Evolutionary conservation across 2,329 filamentous ascomycete species (phyloP).

Genomic region (Diplocarpon rosae): DNA sequence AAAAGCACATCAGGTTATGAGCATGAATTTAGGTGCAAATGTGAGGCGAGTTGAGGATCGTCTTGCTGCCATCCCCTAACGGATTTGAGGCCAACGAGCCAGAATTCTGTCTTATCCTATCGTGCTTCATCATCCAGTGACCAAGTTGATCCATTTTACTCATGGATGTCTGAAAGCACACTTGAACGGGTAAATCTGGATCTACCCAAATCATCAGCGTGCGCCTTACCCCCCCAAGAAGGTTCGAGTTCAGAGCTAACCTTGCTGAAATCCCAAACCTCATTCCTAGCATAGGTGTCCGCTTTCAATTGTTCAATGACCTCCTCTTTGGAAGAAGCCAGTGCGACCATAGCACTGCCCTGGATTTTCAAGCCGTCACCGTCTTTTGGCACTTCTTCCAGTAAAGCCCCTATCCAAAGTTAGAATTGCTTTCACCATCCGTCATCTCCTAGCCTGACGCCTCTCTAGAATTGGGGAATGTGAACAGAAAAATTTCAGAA

Average conservation of each 20-base stretch:
- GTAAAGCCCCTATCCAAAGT: conserved; percentile 44
- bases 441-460: neutral
- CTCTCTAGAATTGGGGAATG: neutral
- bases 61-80: too few relatives aligned
- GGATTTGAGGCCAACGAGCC: too few relatives aligned
- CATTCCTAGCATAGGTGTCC: conserved; percentile 61
- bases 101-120: too few relatives aligned
- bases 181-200: conserved; percentile 40
- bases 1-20: neutral
- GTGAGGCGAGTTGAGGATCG: too few relatives aligned
- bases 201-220: conserved; percentile 20
- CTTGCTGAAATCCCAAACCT: conserved; percentile 73
- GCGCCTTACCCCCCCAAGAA: neutral
- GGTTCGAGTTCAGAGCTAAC: conserved; percentile 26
- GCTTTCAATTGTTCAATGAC: conserved; percentile 53
- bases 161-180: conserved; percentile 30
- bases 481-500: too few relatives aligned
- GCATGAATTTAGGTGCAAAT: neutral
- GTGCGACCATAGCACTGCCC: conserved; percentile 34
- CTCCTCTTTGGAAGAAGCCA: conserved; percentile 59
- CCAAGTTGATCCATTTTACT: too few relatives aligned
- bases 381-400: conserved; percentile 55
- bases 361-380: conserved; percentile 47
- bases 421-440: neutral
- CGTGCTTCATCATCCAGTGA: too few relatives aligned